phyloP scores from a whole-genome alignment of 176 grass and related monocot genomes.

The Stipa capillata region DNA sequence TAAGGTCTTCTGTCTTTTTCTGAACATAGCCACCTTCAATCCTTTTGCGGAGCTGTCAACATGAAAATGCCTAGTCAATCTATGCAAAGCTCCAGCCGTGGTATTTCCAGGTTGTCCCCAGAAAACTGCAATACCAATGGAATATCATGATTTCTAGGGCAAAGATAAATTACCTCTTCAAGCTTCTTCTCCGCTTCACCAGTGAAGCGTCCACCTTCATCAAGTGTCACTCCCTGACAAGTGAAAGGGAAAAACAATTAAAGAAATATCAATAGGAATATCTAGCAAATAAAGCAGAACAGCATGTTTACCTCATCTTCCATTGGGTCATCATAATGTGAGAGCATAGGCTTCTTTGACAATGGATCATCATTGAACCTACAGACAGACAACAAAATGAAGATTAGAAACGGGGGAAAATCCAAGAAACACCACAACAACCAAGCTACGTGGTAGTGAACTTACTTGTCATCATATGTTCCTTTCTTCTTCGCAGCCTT shows the following conservation, averaged over 20 bases:
- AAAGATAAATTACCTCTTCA: slow-evolving; percentile 50
- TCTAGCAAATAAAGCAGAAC: slow-evolving; percentile 3
- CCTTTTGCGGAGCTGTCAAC: slow-evolving; percentile 73
- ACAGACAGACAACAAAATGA: not conserved
- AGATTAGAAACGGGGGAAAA: not conserved
- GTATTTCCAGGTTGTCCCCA: not conserved
- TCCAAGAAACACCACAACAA: not conserved
- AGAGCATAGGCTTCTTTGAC: slow-evolving; percentile 61
- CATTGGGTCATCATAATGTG: slow-evolving; percentile 75
- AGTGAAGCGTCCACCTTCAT: slow-evolving; percentile 73
- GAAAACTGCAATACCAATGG: not conserved
- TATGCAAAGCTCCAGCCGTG: not conserved
- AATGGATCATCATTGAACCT: slow-evolving; percentile 70
- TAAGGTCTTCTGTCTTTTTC: slow-evolving; percentile 68
- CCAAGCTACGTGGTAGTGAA: too few species aligned
- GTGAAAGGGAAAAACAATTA: slow-evolving; percentile 13
- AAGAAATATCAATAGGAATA: not conserved
- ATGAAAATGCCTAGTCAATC: slow-evolving; percentile 14
- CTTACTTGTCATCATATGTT: slow-evolving; percentile 84
- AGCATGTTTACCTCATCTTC: slow-evolving; percentile 64
- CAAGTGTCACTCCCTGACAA: slow-evolving; percentile 69
- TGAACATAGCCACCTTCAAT: slow-evolving; percentile 47
- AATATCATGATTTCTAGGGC: too few species aligned
- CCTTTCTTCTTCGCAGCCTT: slow-evolving; percentile 77
- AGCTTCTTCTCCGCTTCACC: slow-evolving; percentile 76